phyloP scores from a whole-genome alignment of 1,139 yeast genomes.

The Entelexis sorbosivorans region DNA sequence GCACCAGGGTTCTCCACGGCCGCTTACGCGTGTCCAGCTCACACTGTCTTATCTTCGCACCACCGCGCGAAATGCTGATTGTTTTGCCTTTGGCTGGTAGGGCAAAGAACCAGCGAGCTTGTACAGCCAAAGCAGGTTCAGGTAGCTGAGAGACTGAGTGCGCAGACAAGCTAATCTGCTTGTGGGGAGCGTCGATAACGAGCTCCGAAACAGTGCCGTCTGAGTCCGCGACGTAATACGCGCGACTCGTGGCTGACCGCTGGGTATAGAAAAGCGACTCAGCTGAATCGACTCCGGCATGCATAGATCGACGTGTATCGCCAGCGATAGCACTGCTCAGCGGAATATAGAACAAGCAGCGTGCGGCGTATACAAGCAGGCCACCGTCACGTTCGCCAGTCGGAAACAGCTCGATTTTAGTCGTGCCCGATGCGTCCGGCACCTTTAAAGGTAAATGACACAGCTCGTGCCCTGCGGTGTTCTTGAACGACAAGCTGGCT shows the following conservation, averaged over 20 bases:
- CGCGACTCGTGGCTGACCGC: neutral
- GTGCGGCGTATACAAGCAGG: neutral
- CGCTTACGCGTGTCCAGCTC: slow-evolving; percentile 10
- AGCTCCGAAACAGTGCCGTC: neutral
- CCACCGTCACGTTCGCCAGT: neutral
- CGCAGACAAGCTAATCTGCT: neutral
- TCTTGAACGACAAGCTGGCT: slow-evolving; percentile 1
- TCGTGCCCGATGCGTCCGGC: neutral
- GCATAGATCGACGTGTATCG: neutral
- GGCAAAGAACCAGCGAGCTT: neutral
- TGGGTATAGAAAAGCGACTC: neutral
- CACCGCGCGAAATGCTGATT: neutral
- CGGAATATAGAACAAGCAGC: neutral
- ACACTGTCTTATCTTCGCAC: neutral
- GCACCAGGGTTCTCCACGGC: slow-evolving; percentile 8
- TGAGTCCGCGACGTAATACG: neutral
- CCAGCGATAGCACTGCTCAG: slow-evolving; percentile 1
- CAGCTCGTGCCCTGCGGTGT: neutral
- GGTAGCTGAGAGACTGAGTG: neutral
- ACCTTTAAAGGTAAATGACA: neutral
- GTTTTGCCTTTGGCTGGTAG: neutral
- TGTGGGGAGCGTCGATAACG: neutral
- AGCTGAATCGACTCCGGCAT: neutral
- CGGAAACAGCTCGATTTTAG: neutral
- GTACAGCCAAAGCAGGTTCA: neutral